These are phyloP conservation scores for Citrus inodora DNA, from an alignment of 345 rosid genomes.

Conservation along the genomic window DNA sequence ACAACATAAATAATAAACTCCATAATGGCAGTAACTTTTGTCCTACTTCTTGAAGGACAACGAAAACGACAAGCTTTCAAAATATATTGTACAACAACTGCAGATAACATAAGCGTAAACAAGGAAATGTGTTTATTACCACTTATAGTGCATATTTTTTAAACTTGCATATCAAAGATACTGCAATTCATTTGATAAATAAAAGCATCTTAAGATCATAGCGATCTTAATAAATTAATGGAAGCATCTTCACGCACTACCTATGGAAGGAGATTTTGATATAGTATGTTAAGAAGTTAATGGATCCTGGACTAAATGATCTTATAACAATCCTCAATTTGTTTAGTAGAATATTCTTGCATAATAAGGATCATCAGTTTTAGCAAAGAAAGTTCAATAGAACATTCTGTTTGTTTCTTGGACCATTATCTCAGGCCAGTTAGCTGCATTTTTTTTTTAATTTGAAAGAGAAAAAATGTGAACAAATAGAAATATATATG, in stretches of 20 bases:
- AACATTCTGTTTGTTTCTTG: neutral
- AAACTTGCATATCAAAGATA: neutral
- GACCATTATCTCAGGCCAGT: neutral
- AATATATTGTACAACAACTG: neutral
- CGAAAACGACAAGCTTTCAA: neutral
- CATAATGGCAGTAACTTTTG: neutral
- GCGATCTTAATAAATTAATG: neutral
- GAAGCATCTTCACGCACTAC: neutral
- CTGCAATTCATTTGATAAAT: neutral
- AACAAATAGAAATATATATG: neutral
- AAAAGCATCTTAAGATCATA: neutral
- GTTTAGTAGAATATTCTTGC: neutral
- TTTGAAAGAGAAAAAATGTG: neutral
- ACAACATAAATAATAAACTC: neutral
- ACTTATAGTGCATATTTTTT: neutral
- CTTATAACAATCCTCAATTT: neutral
- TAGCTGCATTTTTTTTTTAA: too few species aligned
- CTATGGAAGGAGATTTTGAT: too few species aligned
- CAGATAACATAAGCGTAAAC: neutral
- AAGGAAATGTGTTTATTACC: neutral
- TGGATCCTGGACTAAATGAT: neutral
- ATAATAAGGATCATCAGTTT: neutral
- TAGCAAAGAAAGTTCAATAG: neutral
- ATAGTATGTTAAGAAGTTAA: too few species aligned
- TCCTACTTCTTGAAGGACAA: neutral